A percentile compares a stretch with the other conserved stretches of the same genome.
These are phyloP conservation scores for Metschnikowia rubicola DNA, from an alignment of 805 yeast species.

Conservation along the genomic window DNA sequence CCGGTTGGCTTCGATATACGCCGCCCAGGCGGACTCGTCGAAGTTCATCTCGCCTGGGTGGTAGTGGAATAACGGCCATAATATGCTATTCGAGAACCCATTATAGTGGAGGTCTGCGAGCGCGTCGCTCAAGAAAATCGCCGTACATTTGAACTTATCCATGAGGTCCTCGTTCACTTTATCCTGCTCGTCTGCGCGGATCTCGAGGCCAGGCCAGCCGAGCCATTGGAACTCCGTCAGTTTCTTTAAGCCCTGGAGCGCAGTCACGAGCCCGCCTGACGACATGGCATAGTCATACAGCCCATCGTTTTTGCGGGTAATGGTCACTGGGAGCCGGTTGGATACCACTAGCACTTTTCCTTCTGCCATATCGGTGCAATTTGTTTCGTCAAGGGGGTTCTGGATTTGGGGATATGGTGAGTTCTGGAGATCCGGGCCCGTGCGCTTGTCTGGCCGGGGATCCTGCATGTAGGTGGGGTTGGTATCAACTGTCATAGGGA, in stretches of 20 bases:
- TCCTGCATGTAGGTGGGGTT: background rate
- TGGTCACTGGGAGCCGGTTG: conserved; percentile 92
- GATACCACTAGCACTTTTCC: conserved; percentile 90
- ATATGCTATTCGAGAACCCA: conserved; percentile 89
- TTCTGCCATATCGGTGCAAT: conserved; percentile 9
- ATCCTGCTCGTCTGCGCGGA: conserved; percentile 71
- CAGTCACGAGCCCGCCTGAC: conserved; percentile 96
- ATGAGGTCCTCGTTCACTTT: conserved; percentile 66
- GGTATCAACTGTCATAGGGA: too few species aligned
- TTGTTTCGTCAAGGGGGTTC: too few species aligned
- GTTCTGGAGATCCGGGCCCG: too few species aligned
- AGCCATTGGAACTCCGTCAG: conserved; percentile 89
- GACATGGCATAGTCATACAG: conserved; percentile 85
- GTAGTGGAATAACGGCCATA: conserved; percentile 98
- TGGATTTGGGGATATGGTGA: too few species aligned
- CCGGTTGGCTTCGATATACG: conserved; percentile 89
- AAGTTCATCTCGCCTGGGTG: conserved; percentile 99
- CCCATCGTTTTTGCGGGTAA: conserved; percentile 59
- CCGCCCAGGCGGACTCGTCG: conserved; percentile 97
- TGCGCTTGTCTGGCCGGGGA: too few species aligned
- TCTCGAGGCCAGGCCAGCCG: conserved; percentile 92
- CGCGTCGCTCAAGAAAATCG: conserved; percentile 82
- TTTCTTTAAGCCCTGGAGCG: conserved; percentile 85
- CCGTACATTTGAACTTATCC: conserved; percentile 82
- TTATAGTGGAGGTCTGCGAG: conserved; percentile 95